A percentile compares a stretch with the other conserved stretches of the same genome.
Evolutionary conservation across 352 stramenopile genomes (phyloP).

Genomic region (Pythium aquatile): DNA sequence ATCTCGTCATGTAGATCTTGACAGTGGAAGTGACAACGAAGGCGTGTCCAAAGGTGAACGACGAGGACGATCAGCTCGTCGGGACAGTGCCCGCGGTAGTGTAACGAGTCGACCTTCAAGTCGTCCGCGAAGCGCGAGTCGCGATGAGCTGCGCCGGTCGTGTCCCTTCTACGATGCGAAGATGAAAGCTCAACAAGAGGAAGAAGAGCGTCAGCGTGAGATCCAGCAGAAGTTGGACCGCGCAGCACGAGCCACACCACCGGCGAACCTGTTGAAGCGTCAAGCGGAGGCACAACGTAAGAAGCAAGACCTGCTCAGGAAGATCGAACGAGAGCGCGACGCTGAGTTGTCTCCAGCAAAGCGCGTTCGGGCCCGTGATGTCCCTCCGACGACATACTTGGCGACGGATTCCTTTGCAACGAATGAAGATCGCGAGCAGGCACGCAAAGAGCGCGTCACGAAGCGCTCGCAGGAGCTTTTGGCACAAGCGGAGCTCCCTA

Average conservation of each 20-base stretch:
- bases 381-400: slow-evolving; percentile 57
- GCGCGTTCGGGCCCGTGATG: slow-evolving; percentile 44
- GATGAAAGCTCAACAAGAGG: slow-evolving; percentile 38
- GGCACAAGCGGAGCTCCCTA: slow-evolving; percentile 40
- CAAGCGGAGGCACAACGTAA: slow-evolving; percentile 38
- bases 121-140: slow-evolving; percentile 24
- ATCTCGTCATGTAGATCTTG: slow-evolving; percentile 1
- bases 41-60: background rate
- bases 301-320: slow-evolving; percentile 40
- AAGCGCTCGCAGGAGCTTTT: slow-evolving; percentile 48
- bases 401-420: slow-evolving; percentile 24
- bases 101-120: slow-evolving; percentile 3
- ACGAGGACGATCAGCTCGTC: slow-evolving; percentile 1
- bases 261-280: slow-evolving; percentile 51
- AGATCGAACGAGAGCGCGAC: slow-evolving; percentile 36
- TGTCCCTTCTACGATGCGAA: slow-evolving; percentile 70
- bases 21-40: background rate
- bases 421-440: slow-evolving; percentile 31
- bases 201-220: slow-evolving; percentile 18
- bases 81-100: slow-evolving; percentile 5
- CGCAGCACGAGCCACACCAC: slow-evolving; percentile 43
- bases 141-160: slow-evolving; percentile 32
- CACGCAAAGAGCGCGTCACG: slow-evolving; percentile 50
- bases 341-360: slow-evolving; percentile 39
- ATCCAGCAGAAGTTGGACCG: slow-evolving; percentile 34